A percentile compares a stretch with the other conserved stretches of the same genome.
These are phyloP conservation scores for Datisca glomerata DNA, from an alignment of 306 rosid genomes.

Conservation along the genomic window DNA sequence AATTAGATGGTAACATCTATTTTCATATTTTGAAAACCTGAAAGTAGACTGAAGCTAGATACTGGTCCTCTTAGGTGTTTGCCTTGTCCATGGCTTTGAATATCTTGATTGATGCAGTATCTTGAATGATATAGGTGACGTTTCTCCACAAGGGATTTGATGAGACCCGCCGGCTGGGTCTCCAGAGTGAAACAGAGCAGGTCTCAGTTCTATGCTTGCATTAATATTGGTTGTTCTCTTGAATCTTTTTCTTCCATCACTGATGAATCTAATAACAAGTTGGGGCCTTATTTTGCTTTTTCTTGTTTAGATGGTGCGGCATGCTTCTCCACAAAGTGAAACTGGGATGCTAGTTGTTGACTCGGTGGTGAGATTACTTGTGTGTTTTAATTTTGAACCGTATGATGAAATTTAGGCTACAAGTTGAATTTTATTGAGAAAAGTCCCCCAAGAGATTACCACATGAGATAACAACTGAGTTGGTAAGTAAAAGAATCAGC, in stretches of 20 bases:
- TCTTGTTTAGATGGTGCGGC: slow-evolving; percentile 60
- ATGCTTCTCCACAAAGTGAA: slow-evolving; percentile 67
- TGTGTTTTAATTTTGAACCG: slow-evolving; percentile 2
- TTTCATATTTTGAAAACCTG: too few species aligned
- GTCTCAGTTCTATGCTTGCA: slow-evolving; percentile 25
- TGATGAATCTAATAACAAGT: slow-evolving; percentile 1
- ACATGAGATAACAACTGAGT: too few species aligned
- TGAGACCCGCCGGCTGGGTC: slow-evolving; percentile 93
- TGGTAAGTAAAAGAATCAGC: too few species aligned
- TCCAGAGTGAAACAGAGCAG: slow-evolving; percentile 84
- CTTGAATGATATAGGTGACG: slow-evolving; percentile 47
- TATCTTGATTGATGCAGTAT: too few species aligned
- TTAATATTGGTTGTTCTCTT: background rate
- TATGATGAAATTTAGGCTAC: background rate
- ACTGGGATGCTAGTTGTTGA: slow-evolving; percentile 99
- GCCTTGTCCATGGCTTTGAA: too few species aligned
- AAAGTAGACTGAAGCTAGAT: too few species aligned
- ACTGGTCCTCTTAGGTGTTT: too few species aligned
- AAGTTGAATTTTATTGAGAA: too few species aligned
- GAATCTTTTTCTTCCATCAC: slow-evolving; percentile 5
- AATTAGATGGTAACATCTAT: too few species aligned
- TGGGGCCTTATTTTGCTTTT: slow-evolving; percentile 12
- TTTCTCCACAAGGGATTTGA: slow-evolving; percentile 96
- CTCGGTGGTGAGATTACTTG: slow-evolving; percentile 53
- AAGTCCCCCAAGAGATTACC: too few species aligned